Evolutionary conservation across 306 rosid genomes (phyloP), one percentile per base, ranked within the genome.

Genomic region (Inga leiocalycina): DNA sequence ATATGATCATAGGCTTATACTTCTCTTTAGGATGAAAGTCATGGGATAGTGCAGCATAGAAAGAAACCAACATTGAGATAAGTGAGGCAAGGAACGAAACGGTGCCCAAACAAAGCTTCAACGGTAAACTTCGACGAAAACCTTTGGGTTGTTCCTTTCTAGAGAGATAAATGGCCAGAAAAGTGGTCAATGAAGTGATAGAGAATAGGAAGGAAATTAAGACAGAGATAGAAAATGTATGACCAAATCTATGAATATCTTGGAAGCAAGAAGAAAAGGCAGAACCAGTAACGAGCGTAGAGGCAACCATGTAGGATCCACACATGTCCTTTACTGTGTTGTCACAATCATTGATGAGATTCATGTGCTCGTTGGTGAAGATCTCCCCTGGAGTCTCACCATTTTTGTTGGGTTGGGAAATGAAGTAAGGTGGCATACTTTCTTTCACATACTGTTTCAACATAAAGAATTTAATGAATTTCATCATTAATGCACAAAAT

Each of bases 301-400:
- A 75, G 34, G 79, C 80, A 43, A 79, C 12, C 2, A 74, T 37
- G 80, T 78, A 83, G 2, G 83, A 79, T 24, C 79, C 59, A 0
- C 71, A 37, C 32, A 82, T 73, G 15, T 41, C 71, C 14, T 4
- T n/a, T 3, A 83, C 41, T 77, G 78, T 43, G 15, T 78, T 27
- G 17, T n/a, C 3, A 1, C 74, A 76, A 15, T 43, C 43, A 24
- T 37, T 39, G 2, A 10, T 56, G 1, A 83, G 76, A 0, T 2
- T 8, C 39, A 6, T 8, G 75, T 83, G 86, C 10, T 4, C 52
- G 3, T 64, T 74, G 0, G 13, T 3, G 61, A 83, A 83, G 44
- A 78, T 62, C 3, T 24, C 72, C 39, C 32, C 48, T 0, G 64
- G 49, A 14, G 39, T 48, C 0, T 37, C 30, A 2, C 17, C 30